Percentiles rank a stretch among this genome's conserved stretches.
phyloP scores from a whole-genome alignment of 2,329 filamentous ascomycete genomes.

The Purpureocillium takamizusanense region DNA sequence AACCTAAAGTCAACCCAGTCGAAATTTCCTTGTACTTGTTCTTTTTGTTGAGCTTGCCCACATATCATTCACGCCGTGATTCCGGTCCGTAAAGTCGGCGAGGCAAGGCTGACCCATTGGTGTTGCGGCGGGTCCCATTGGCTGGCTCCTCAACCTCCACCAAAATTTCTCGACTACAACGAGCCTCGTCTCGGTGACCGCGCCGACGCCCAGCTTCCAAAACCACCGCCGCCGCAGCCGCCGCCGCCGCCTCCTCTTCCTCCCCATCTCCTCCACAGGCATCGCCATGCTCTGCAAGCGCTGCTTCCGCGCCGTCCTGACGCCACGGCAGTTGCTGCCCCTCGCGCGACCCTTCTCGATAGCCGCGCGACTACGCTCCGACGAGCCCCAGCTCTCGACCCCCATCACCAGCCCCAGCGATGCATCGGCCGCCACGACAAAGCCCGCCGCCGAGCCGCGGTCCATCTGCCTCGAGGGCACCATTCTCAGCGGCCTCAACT shows the following conservation, averaged over 20 bases:
- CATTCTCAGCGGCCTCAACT: slow-evolving; percentile 65
- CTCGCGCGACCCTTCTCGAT: slow-evolving; percentile 31
- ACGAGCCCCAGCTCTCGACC: slow-evolving; percentile 27
- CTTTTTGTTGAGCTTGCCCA: background rate
- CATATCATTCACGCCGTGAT: background rate
- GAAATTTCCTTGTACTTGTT: background rate
- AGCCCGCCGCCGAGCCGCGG: slow-evolving; percentile 18
- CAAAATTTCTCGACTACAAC: slow-evolving; percentile 6
- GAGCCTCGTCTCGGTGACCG: slow-evolving; percentile 5
- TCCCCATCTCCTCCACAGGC: no score
- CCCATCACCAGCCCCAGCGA: slow-evolving; percentile 22
- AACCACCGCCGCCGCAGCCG: no score
- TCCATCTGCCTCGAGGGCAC: slow-evolving; percentile 60
- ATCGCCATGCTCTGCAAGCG: slow-evolving; percentile 33
- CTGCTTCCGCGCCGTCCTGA: slow-evolving; percentile 38
- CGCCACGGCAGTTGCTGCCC: slow-evolving; percentile 17
- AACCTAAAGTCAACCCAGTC: background rate
- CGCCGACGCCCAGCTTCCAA: slow-evolving; percentile 7
- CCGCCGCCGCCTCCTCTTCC: no score
- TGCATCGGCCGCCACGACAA: slow-evolving; percentile 19
- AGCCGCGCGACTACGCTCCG: slow-evolving; percentile 22
- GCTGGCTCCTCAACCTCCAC: background rate
- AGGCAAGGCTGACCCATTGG: slow-evolving; percentile 1
- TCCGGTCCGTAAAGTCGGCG: background rate
- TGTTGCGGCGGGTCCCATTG: slow-evolving; percentile 2